Evolutionary conservation across 1,139 yeast species (phyloP), one percentile per base, ranked within the genome.

Genomic region (Yamadazyma sp.): DNA sequence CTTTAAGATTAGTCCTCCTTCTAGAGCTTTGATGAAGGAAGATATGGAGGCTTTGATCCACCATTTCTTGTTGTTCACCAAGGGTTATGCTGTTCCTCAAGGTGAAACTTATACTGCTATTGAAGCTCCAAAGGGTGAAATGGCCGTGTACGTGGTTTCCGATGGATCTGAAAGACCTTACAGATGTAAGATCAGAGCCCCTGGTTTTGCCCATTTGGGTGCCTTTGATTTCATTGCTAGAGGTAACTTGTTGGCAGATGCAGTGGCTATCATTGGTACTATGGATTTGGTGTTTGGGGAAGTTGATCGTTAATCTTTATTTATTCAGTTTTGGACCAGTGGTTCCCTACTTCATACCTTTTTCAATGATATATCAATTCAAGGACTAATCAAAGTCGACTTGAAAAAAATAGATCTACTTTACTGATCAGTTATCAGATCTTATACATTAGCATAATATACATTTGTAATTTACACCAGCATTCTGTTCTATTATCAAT

Each of bases 271-370:
- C 60, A 86, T 87, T 59, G 96, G 96, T 72, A 87, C 95, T 46
- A 86, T 87, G 95, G 96, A 87, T 73, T 80, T 87, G 64, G 96
- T 87, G 63, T 87, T 87, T 62, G 95, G 95, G 57, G 96, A 87
- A 67, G 95, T 87, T 52, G 95, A 87, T 71, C 89, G 95, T 70
- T 87, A 70, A 63, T 31, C 39, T 14, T 15, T 27, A 27, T 27
- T 27, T 15, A 27, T 27, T 27, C 29, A 25, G 12, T n/a, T 25
- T 7, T 25, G 29, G 29, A 27, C 18, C 29, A 27, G 17, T 20
- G 15, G 20, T 11, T 15, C n/a, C n/a, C 14, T 25, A 25, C 15
- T 25, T 11, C 28, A n/a, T 12, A 12, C 25, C 14, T 25, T 25
- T 6, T 23, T 4, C 11, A 11, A 11, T 5, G 15, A 5, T n/a